Conservation (phyloP, 306 rosid genomes). For the Urtica urens region DNA sequence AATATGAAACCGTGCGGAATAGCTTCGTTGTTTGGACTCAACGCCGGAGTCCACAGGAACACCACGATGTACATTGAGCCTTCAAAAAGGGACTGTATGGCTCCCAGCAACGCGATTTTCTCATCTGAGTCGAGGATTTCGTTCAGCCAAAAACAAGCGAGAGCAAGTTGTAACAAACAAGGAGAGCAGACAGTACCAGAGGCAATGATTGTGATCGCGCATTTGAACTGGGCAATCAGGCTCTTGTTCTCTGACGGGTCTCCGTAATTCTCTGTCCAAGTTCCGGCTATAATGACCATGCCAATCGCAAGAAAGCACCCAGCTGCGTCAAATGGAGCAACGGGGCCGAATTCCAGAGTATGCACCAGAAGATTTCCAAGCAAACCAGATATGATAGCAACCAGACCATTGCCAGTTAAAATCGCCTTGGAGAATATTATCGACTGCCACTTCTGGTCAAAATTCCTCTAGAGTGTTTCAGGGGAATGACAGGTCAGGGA, state of each 20-base stretch:
- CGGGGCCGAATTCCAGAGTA: conserved; percentile 76
- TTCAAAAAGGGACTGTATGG: conserved; percentile 96
- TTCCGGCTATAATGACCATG: conserved; percentile 63
- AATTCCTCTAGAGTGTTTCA: conserved; percentile 60
- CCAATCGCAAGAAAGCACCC: conserved; percentile 91
- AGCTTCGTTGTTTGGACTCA: conserved; percentile 95
- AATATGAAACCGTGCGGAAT: conserved; percentile 98
- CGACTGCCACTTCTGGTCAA: conserved; percentile 93
- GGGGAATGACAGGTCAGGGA: conserved; percentile 3
- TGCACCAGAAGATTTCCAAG: conserved; percentile 87
- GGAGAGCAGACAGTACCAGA: conserved; percentile 41
- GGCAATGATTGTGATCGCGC: conserved; percentile 90
- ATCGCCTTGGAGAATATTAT: conserved; percentile 84
- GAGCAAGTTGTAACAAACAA: not conserved
- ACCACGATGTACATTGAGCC: conserved; percentile 98
- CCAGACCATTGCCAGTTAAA: conserved; percentile 86
- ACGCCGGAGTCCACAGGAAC: conserved; percentile 98
- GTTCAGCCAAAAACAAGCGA: not conserved
- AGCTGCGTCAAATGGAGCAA: conserved; percentile 98
- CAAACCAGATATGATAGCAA: conserved; percentile 79
- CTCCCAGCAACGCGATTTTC: conserved; percentile 86
- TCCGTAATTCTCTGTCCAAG: conserved; percentile 89
- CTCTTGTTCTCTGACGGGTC: conserved; percentile 76
- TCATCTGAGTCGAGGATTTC: conserved; percentile 35
- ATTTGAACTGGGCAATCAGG: conserved; percentile 73